A percentile compares a stretch with the other conserved stretches of the same genome.
Evolutionary conservation across 2,329 filamentous ascomycete species (phyloP).

Genomic region (Calcarisporium arbuscula): DNA sequence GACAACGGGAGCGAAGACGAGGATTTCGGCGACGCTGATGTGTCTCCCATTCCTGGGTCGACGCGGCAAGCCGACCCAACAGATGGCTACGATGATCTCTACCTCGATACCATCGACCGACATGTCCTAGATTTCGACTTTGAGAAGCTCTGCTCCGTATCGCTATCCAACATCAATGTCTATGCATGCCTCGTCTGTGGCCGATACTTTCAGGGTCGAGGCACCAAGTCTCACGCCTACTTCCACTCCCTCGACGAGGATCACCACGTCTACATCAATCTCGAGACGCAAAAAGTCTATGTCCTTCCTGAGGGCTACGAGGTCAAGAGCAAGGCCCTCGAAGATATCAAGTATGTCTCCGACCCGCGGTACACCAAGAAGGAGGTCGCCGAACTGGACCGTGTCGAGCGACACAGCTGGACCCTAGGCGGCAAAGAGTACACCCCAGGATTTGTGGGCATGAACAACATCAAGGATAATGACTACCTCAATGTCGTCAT

Average conservation of each 20-base stretch:
- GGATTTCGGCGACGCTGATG: slow-evolving; percentile 34
- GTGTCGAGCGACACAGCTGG: slow-evolving; percentile 54
- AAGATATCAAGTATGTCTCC: slow-evolving; percentile 97
- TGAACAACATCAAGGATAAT: slow-evolving; percentile 99
- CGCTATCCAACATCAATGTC: slow-evolving; percentile 95
- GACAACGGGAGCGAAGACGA: slow-evolving; percentile 26
- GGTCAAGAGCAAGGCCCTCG: slow-evolving; percentile 86
- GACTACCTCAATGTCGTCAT: slow-evolving; percentile 96
- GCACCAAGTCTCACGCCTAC: slow-evolving; percentile 91
- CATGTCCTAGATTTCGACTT: slow-evolving; percentile 96
- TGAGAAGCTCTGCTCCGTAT: slow-evolving; percentile 95
- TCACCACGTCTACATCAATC: slow-evolving; percentile 98
- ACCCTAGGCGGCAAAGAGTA: slow-evolving; percentile 82
- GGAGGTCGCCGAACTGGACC: slow-evolving; percentile 77
- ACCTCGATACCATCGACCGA: slow-evolving; percentile 94
- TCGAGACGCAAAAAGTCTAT: slow-evolving; percentile 86
- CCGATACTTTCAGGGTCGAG: slow-evolving; percentile 94
- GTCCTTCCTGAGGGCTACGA: slow-evolving; percentile 96
- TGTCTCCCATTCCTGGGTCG: slow-evolving; percentile 34
- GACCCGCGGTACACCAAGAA: slow-evolving; percentile 78
- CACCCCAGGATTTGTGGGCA: slow-evolving; percentile 88
- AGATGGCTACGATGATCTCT: slow-evolving; percentile 89
- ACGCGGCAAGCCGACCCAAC: slow-evolving; percentile 70
- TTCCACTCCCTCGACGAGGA: slow-evolving; percentile 93
- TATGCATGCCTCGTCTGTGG: slow-evolving; percentile 97